Evolutionary conservation across 495 filamentous ascomycete genomes (phyloP), one percentile per base, ranked within the genome.

Genomic region (Penicillium coffeae): DNA sequence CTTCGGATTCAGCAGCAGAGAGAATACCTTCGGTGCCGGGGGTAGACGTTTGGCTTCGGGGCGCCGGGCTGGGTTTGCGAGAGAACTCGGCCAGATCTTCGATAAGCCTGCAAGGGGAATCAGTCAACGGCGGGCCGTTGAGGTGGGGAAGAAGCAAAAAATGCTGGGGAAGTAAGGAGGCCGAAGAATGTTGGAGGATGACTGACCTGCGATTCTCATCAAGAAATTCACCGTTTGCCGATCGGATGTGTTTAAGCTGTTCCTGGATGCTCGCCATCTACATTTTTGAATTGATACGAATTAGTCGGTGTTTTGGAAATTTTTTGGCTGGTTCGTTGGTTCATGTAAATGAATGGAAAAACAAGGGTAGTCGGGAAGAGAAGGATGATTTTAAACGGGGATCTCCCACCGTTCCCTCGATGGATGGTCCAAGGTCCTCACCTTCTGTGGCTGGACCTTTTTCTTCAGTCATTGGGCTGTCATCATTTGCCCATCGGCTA

Each of bases 391-490:
- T 59, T 48, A 63, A 64, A 69, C 64, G 65, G 65, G 72, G 72
- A 66, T 62, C 44, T 64, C 74, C 70, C 71, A 77, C 74, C 71
- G 71, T 73, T 74, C 74, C 74, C 70, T 77, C 67, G 59, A 77
- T 75, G 54, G 70, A 74, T 70, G 72, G 68, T 62, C 74, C 72
- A 65, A 75, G 68, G 59, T 75, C 66, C 72, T 77, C 72, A 77
- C 72, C 71, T 76, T 74, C 72, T 67, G 64, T 60, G 56, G 67
- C 61, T 60, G 67, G 60, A 63, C 66, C 66, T 40, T 52, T 56
- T 30, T 68, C 59, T 50, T 65, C 70, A 52, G 50, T 59, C 42
- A 61, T 54, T 32, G 66, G 59, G 38, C 35, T 51, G 19, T 44
- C 55, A 38, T 67, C 64, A 41, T 66, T 65, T 7, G 70, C 71